Evolutionary conservation across 805 yeast species (phyloP).

Genomic region (Yamadazyma nakazawae): DNA sequence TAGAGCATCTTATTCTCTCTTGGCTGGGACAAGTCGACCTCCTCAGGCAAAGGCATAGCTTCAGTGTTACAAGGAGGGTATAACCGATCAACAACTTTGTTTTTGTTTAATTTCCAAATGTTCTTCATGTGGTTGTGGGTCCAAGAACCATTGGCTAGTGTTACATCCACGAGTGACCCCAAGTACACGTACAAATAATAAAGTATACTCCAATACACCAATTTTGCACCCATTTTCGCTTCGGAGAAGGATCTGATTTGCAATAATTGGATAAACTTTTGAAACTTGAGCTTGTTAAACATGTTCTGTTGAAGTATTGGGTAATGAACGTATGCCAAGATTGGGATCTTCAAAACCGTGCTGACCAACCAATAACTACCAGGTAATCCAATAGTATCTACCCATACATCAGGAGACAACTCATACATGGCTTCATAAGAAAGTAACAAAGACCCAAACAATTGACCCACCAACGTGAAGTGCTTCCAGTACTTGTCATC

Average conservation of each 20-base stretch:
- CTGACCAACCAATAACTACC: constrained; percentile 71
- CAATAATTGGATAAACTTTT: constrained; percentile 16
- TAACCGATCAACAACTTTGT: constrained; percentile 43
- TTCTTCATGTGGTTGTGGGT: constrained; percentile 68
- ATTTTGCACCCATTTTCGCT: constrained; percentile 39
- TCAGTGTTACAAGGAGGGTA: constrained; percentile 92
- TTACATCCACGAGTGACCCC: constrained; percentile 64
- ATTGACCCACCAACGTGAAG: constrained; percentile 84
- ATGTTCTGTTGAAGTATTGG: constrained; percentile 89
- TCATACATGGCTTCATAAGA: constrained; percentile 66
- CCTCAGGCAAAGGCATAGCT: constrained; percentile 4
- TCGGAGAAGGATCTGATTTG: constrained; percentile 19
- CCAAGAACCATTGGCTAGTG: constrained; percentile 88
- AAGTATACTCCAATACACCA: constrained; percentile 68
- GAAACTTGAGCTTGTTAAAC: constrained; percentile 56
- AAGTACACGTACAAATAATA: constrained; percentile 60
- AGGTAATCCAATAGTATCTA: constrained; percentile 94
- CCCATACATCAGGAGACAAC: constrained; percentile 82
- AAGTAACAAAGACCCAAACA: constrained; percentile 70
- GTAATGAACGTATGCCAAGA: constrained; percentile 88
- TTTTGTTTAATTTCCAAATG: constrained; percentile 55
- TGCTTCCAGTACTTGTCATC: constrained; percentile 72
- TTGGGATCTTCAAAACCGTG: constrained; percentile 61
- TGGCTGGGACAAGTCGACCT: constrained; percentile 6
- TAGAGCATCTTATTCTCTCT: constrained; percentile 48